These are phyloP conservation scores for Trypanosoma boissoni DNA, from an alignment of 208 protist species.

Conservation along the genomic window DNA sequence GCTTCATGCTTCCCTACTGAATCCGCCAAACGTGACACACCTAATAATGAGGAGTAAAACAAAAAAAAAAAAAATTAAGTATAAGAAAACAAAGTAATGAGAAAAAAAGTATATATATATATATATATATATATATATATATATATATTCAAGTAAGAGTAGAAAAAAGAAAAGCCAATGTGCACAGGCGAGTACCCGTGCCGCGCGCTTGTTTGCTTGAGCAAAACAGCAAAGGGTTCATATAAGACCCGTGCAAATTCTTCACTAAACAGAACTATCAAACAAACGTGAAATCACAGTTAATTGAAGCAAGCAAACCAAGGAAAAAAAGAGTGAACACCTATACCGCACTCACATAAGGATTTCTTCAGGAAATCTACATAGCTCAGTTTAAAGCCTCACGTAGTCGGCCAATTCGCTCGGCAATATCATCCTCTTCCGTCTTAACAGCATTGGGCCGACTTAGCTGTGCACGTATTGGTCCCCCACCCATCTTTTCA, in stretches of 20 bases:
- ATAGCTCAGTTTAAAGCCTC: slow-evolving; percentile 26
- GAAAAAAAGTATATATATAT: background rate
- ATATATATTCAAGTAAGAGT: background rate
- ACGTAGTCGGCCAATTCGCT: slow-evolving; percentile 58
- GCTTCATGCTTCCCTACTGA: slow-evolving; percentile 9
- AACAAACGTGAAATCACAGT: slow-evolving; percentile 3
- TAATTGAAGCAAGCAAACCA: background rate
- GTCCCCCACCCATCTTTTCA: slow-evolving; percentile 40
- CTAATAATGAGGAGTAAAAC: slow-evolving; percentile 5
- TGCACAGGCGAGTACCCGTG: background rate
- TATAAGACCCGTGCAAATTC: slow-evolving; percentile 2
- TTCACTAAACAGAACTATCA: no score
- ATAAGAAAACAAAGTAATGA: slow-evolving; percentile 10
- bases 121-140: background rate
- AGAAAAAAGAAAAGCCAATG: slow-evolving; percentile 19
- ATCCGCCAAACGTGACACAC: background rate
- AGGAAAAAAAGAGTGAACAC: background rate
- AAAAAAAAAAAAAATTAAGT: slow-evolving; percentile 1
- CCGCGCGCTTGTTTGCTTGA: no score
- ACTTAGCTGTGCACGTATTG: slow-evolving; percentile 26
- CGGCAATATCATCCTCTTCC: slow-evolving; percentile 62
- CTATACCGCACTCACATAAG: no score
- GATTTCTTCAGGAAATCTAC: no score
- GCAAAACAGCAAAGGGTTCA: slow-evolving; percentile 4
- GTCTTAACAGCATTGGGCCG: slow-evolving; percentile 26